Base-by-base conservation (phyloP, 2,329 filamentous ascomycete genomes). In the Monilinia fructigena region DNA sequence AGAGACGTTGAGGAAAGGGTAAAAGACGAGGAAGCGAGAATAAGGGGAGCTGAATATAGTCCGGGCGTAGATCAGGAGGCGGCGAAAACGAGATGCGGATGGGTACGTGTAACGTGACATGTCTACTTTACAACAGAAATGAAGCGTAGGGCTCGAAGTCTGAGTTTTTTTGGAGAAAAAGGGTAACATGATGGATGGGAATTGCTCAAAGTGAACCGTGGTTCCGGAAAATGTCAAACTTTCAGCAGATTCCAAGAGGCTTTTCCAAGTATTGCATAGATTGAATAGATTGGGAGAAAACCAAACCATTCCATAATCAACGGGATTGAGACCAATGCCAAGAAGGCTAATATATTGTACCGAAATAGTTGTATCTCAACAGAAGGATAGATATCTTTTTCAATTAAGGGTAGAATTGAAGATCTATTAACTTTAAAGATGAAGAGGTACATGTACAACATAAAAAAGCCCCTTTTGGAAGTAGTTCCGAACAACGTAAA, bases 11-110 rank as follows among this genome's bases (percentile, higher is more conserved):
- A 35, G 20, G 20, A 60, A 48, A 18, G 16, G 26, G 20, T 11
- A 35, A 23, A 59, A 38, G 42, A 12, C 42, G 56, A 42, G 56
- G 56, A 60, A 60, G 56, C 56, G 56, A 60, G 18, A 48, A 60
- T 35, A n/a, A 23, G 56, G 56, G 42, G 42, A 60, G 58, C 45
- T 60, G 28, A 50, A 26, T 26, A 60, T 48, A 16, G 12, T 11
- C 31, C 7, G 4, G 56, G 20, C 26, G 42, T 23, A 50, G 45
- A 50, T 60, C 56, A 60, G 42, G 7, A 60, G 56, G 56, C 45
- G 45, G 42, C 56, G 45, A 60, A 18, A 31, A 59, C 11, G 10
- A 60, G 56, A 50, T 60, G 14, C 18, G 4, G 31, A 26, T 60
- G 56, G 56, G n/a, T 11, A 2, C 5, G 58, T 60, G 58, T 45